Conservation (phyloP, 305 asterid genomes). For the Solanum hybrid region DNA sequence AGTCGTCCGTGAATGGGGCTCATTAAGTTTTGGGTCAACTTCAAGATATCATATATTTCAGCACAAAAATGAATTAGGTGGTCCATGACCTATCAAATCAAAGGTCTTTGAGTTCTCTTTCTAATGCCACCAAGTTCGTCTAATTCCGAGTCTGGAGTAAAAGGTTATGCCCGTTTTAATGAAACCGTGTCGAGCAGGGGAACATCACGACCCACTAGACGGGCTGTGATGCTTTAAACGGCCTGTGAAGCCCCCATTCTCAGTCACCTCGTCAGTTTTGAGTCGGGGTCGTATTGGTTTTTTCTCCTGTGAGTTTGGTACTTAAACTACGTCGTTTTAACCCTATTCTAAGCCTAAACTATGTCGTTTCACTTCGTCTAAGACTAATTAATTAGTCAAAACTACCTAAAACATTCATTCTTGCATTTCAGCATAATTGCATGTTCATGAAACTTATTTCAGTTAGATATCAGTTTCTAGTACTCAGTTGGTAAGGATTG, state of each 20-base stretch:
- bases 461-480: not conserved
- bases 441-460: not conserved
- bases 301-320: not conserved
- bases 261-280: not conserved
- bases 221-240: no score
- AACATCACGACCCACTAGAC: not conserved
- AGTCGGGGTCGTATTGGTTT: not conserved
- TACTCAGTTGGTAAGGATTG: not conserved
- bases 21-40: not conserved
- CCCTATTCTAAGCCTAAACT: not conserved
- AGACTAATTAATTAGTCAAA: no score
- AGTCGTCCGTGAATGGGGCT: not conserved
- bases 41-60: not conserved
- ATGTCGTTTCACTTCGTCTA: not conserved
- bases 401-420: not conserved
- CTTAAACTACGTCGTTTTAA: no score
- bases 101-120: no score
- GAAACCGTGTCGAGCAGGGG: not conserved
- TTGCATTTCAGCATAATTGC: not conserved
- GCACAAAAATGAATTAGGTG: not conserved
- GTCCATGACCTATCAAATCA: not conserved
- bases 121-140: no score
- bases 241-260: not conserved
- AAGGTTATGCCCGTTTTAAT: no score
- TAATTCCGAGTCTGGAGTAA: no score